These are phyloP conservation scores for Colletotrichum musicola DNA, from an alignment of 2,329 filamentous ascomycete species.

Conservation along the genomic window DNA sequence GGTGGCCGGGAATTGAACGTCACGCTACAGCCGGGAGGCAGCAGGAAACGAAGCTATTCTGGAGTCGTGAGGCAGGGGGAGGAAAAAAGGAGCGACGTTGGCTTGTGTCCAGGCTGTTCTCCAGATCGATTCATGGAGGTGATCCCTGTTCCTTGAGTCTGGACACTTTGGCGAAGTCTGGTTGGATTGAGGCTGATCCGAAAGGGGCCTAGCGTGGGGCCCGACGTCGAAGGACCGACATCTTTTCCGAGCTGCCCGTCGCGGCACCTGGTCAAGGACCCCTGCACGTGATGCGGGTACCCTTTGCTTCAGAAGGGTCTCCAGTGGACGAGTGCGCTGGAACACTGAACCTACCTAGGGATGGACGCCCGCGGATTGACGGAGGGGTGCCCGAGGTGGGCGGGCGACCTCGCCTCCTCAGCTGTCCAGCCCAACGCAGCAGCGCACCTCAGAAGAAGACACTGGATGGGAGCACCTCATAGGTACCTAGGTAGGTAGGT, in stretches of 20 bases:
- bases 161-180: constrained; percentile 41
- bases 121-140: constrained; percentile 33
- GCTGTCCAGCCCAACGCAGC: not conserved
- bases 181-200: constrained; percentile 37
- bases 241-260: constrained; percentile 24
- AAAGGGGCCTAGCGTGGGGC: constrained; percentile 34
- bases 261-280: not conserved
- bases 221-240: constrained; percentile 21
- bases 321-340: constrained; percentile 21
- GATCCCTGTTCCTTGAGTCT: constrained; percentile 39
- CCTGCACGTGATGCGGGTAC: constrained; percentile 39
- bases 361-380: constrained; percentile 6
- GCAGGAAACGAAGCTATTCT: constrained; percentile 18
- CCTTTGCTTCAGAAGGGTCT: constrained; percentile 30
- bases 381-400: not conserved
- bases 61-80: constrained; percentile 25
- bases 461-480: constrained; percentile 10
- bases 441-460: no score
- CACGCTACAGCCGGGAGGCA: constrained; percentile 23
- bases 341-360: not conserved
- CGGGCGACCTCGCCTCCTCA: not conserved
- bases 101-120: constrained; percentile 40
- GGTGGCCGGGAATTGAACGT: constrained; percentile 4
- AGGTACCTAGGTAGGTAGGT: constrained; percentile 5
- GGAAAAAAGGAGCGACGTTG: constrained; percentile 33